Evolutionary conservation across 768 basidiomycete genomes (phyloP).

Genomic region (Hortiboletus campestris): DNA sequence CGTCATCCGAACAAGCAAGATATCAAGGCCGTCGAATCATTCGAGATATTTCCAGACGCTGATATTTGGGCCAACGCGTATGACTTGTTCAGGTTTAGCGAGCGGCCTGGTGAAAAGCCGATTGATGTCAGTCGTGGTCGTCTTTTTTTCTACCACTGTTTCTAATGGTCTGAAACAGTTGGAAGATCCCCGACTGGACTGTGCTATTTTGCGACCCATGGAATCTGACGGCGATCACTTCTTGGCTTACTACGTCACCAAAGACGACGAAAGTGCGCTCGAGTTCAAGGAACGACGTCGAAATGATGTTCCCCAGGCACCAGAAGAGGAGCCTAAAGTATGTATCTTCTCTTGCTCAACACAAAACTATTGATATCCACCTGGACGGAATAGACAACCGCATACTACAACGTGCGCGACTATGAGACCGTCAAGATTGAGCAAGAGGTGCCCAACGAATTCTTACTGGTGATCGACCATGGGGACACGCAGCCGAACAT

Average conservation of each 20-base stretch:
- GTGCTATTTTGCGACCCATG: constrained; percentile 84
- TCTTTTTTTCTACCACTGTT: not conserved
- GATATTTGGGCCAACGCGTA: constrained; percentile 90
- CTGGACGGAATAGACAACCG: constrained; percentile 48
- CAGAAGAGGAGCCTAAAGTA: constrained; percentile 57
- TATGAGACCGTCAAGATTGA: constrained; percentile 87
- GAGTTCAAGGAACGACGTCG: constrained; percentile 61
- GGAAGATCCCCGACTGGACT: constrained; percentile 79
- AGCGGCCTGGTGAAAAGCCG: constrained; percentile 77
- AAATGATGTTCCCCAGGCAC: constrained; percentile 41
- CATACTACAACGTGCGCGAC: constrained; percentile 77
- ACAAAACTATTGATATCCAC: not conserved
- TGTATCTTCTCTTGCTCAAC: constrained; percentile 7
- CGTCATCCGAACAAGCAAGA: constrained; percentile 78
- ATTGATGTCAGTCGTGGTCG: constrained; percentile 51
- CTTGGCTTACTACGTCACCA: constrained; percentile 80
- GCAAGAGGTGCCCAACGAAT: constrained; percentile 83
- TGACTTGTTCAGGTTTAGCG: constrained; percentile 82
- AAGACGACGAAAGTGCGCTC: constrained; percentile 68
- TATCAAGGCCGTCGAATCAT: constrained; percentile 75
- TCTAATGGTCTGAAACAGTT: constrained; percentile 38
- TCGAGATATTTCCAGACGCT: constrained; percentile 78
- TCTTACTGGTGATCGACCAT: constrained; percentile 71
- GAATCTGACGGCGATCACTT: constrained; percentile 87
- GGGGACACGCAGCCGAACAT: constrained; percentile 41